Percentiles rank a stretch among this genome's conserved stretches.
Conservation (phyloP, 305 asterid species). For the Fraxinus angustifolia region DNA sequence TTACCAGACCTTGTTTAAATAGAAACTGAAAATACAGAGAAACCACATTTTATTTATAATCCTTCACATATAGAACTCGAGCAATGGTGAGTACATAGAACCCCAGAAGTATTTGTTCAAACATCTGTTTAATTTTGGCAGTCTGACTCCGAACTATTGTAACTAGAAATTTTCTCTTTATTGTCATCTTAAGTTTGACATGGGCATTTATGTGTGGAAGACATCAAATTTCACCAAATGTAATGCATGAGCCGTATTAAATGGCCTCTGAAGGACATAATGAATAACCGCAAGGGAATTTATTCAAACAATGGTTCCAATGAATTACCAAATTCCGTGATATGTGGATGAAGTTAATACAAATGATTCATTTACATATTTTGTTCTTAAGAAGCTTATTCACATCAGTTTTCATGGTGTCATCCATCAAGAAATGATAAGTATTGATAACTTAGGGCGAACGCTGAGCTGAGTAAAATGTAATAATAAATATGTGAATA, state of each 20-base stretch:
- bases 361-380: not conserved
- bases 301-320: not conserved
- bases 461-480: not conserved
- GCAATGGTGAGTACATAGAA: not conserved
- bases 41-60: not conserved
- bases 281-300: not conserved
- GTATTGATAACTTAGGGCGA: not conserved
- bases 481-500: conserved; percentile 1
- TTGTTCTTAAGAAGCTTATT: not conserved
- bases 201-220: not conserved
- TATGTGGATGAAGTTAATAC: not conserved
- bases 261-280: not conserved
- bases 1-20: not conserved
- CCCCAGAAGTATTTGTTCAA: not conserved
- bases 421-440: not conserved
- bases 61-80: not conserved
- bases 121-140: not conserved
- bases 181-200: not conserved
- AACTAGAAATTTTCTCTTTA: not conserved
- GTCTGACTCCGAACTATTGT: not conserved
- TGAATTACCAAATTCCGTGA: not conserved
- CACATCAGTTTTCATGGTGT: not conserved
- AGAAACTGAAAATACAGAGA: not conserved
- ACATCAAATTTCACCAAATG: not conserved
- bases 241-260: not conserved